These are phyloP conservation scores for Ustilago lituana DNA, from an alignment of 1,284 basidiomycete genomes.

Conservation along the genomic window DNA sequence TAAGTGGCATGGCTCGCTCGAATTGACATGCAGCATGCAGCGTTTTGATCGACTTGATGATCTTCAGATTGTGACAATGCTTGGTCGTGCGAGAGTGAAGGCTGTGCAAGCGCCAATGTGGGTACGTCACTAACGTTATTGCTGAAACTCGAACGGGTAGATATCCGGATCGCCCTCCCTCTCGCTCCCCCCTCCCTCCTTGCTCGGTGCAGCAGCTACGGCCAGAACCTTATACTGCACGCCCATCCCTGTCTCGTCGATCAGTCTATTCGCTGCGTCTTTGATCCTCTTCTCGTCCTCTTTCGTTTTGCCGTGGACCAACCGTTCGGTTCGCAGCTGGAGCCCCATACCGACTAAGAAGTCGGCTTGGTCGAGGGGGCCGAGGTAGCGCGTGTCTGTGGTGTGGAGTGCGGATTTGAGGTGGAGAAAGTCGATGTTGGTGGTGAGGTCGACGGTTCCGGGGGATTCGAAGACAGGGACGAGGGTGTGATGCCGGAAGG, in stretches of 20 bases:
- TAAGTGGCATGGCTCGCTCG: no score
- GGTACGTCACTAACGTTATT: no score
- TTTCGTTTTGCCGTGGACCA: conserved; percentile 71
- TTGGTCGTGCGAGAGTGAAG: no score
- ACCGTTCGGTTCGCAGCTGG: conserved; percentile 72
- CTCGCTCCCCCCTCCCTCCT: background rate
- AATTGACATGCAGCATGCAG: no score
- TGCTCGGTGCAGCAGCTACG: conserved; percentile 41
- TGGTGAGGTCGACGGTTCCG: conserved; percentile 89
- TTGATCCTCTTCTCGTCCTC: conserved; percentile 71
- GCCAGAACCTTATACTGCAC: conserved; percentile 72
- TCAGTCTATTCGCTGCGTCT: conserved; percentile 70
- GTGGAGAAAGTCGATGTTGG: conserved; percentile 94
- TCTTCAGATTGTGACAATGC: no score
- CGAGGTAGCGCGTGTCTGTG: conserved; percentile 70
- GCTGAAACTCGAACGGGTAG: conserved; percentile 38
- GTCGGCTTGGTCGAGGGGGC: conserved; percentile 76
- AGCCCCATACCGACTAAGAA: conserved; percentile 76
- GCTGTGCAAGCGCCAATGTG: no score
- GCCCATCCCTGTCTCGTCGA: conserved; percentile 73
- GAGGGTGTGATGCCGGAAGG: conserved; percentile 86
- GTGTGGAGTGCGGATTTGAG: conserved; percentile 78
- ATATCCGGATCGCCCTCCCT: conserved; percentile 9
- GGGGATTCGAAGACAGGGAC: conserved; percentile 86
- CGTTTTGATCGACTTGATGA: no score